A percentile compares a stretch with the other conserved stretches of the same genome.
phyloP scores from a whole-genome alignment of 495 filamentous ascomycete genomes.

The Cryomyces antarcticus region DNA sequence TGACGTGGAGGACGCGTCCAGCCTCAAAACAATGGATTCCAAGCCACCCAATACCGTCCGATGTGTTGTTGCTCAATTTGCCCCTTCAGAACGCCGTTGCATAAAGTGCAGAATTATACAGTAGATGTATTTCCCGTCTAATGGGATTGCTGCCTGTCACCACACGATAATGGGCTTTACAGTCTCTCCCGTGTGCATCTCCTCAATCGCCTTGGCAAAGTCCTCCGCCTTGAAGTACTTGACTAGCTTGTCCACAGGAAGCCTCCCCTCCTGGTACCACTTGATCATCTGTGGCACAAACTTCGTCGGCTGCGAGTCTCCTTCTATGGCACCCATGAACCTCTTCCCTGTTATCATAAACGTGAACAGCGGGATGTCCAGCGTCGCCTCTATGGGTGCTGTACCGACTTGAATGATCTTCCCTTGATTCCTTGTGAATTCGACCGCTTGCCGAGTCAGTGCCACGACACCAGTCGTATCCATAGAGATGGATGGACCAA shows the following conservation, averaged over 20 bases:
- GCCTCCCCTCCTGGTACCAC: slow-evolving; percentile 15
- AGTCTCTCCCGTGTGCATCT: slow-evolving; percentile 20
- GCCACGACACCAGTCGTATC: slow-evolving; percentile 12
- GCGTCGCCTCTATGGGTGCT: slow-evolving; percentile 6
- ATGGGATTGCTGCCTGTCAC: not conserved
- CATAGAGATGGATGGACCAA: slow-evolving; percentile 5
- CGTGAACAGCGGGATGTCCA: slow-evolving; percentile 3
- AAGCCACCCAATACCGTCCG: too few species aligned
- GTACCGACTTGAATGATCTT: slow-evolving; percentile 13
- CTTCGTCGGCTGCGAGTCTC: slow-evolving; percentile 6
- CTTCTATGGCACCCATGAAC: slow-evolving; percentile 10
- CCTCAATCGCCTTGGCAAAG: slow-evolving; percentile 28
- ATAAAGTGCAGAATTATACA: too few species aligned
- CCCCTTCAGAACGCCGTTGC: too few species aligned
- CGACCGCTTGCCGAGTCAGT: slow-evolving; percentile 8
- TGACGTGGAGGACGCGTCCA: too few species aligned
- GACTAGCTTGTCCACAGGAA: slow-evolving; percentile 14
- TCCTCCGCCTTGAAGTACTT: slow-evolving; percentile 44
- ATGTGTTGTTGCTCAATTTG: too few species aligned
- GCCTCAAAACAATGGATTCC: too few species aligned
- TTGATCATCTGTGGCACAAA: slow-evolving; percentile 13
- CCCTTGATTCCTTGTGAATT: slow-evolving; percentile 7
- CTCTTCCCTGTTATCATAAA: slow-evolving; percentile 11
- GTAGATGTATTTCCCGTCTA: too few species aligned
- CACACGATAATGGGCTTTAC: slow-evolving; percentile 16